phyloP scores from a whole-genome alignment of 202 grass and related monocot species.

The Carex sylvatica region DNA sequence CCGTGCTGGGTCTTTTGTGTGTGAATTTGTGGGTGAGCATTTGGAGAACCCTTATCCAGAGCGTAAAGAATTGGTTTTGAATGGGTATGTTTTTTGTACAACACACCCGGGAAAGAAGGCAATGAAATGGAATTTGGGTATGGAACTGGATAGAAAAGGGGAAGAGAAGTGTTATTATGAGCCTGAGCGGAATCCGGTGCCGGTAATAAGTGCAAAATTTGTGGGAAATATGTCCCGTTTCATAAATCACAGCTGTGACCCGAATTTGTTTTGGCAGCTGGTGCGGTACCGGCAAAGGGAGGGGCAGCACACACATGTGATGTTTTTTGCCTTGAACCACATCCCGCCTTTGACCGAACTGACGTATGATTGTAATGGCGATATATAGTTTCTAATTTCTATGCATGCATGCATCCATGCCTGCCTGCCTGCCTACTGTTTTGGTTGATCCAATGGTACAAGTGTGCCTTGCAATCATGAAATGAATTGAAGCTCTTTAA shows the following conservation, averaged over 20 bases:
- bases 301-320: slow-evolving; percentile 41
- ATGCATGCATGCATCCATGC: too few species aligned
- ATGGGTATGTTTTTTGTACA: slow-evolving; percentile 45
- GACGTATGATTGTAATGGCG: slow-evolving; percentile 54
- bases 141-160: slow-evolving; percentile 37
- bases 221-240: slow-evolving; percentile 65
- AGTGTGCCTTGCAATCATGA: background rate
- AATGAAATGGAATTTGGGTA: slow-evolving; percentile 56
- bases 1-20: slow-evolving; percentile 52
- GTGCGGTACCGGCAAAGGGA: slow-evolving; percentile 46
- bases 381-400: too few species aligned
- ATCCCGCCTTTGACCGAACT: slow-evolving; percentile 69
- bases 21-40: slow-evolving; percentile 57
- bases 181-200: background rate
- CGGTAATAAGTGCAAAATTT: slow-evolving; percentile 42
- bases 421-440: too few species aligned
- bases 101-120: slow-evolving; percentile 18
- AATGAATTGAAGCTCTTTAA: background rate
- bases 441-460: background rate
- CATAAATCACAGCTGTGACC: slow-evolving; percentile 71
- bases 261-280: slow-evolving; percentile 69
- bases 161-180: background rate
- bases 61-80: slow-evolving; percentile 11
- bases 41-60: slow-evolving; percentile 28
- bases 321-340: slow-evolving; percentile 68